phyloP scores from a whole-genome alignment of 257 asterid species.

The Hygrophila difformis region DNA sequence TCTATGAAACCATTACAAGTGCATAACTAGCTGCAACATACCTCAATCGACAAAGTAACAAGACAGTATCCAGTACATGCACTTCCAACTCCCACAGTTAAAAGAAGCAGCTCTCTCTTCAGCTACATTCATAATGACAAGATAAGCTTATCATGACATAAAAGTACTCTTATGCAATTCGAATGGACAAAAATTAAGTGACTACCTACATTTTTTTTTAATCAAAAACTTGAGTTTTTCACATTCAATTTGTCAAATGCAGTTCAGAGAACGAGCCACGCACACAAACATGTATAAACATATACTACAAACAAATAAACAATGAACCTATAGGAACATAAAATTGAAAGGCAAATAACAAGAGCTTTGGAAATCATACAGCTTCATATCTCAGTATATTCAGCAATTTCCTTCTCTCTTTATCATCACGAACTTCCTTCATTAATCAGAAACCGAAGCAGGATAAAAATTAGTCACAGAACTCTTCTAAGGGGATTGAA shows the following conservation, averaged over 20 bases:
- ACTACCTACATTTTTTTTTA: too few species aligned
- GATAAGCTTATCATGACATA: slow-evolving; percentile 23
- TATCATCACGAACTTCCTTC: slow-evolving; percentile 57
- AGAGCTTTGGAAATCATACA: slow-evolving; percentile 38
- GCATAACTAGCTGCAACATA: slow-evolving; percentile 16
- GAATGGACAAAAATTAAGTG: not conserved
- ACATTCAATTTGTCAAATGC: not conserved
- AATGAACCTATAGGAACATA: not conserved
- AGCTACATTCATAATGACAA: slow-evolving; percentile 48
- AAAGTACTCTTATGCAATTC: slow-evolving; percentile 2
- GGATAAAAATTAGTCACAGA: too few species aligned
- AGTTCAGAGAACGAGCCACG: too few species aligned
- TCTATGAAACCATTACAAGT: not conserved
- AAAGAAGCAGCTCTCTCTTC: slow-evolving; percentile 73
- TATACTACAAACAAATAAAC: not conserved
- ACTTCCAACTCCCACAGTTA: slow-evolving; percentile 78
- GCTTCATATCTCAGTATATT: slow-evolving; percentile 78
- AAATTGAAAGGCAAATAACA: not conserved
- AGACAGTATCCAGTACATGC: slow-evolving; percentile 93
- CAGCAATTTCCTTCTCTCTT: slow-evolving; percentile 65
- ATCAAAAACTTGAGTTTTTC: not conserved
- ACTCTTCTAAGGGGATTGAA: too few species aligned
- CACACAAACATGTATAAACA: too few species aligned
- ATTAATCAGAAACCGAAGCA: slow-evolving; percentile 17
- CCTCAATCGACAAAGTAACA: slow-evolving; percentile 69